phyloP scores from a whole-genome alignment of 208 protist genomes.

The Crithidia expoeki region DNA sequence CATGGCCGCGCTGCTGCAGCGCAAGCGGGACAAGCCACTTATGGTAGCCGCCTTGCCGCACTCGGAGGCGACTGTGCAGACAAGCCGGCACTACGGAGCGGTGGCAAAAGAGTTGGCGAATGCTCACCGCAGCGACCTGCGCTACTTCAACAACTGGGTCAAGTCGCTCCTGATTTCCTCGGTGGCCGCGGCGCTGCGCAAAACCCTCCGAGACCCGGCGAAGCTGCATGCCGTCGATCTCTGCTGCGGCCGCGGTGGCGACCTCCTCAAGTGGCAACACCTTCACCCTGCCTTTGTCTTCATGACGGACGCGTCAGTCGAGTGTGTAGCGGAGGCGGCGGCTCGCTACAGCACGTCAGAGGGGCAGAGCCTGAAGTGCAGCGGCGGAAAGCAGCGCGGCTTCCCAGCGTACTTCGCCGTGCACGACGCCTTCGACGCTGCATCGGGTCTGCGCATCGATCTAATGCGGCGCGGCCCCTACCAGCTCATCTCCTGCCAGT shows the following conservation, averaged over 20 bases:
- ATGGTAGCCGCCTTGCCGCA: conserved; percentile 1
- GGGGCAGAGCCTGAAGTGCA: conserved; percentile 66
- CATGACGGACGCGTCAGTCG: conserved; percentile 70
- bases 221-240: conserved; percentile 59
- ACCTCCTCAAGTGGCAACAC: conserved; percentile 79
- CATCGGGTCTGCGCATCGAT: conserved; percentile 23
- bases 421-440: conserved; percentile 67
- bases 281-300: conserved; percentile 58
- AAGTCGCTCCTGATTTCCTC: conserved; percentile 46
- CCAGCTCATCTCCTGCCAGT: conserved; percentile 79
- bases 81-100: conserved; percentile 65
- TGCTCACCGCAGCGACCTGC: conserved; percentile 51
- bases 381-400: conserved; percentile 34
- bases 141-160: conserved; percentile 81
- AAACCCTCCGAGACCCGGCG: conserved; percentile 13
- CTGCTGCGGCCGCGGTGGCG: conserved; percentile 77
- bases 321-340: conserved; percentile 75
- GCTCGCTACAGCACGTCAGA: conserved; percentile 66
- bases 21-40: conserved; percentile 15
- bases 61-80: conserved; percentile 35
- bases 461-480: conserved; percentile 33
- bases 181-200: conserved; percentile 10
- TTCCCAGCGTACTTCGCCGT: conserved; percentile 68
- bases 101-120: conserved; percentile 49
- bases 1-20: conserved; percentile 19